Evolutionary conservation across 1,139 yeast genomes (phyloP).

Genomic region (Pichia sp.): DNA sequence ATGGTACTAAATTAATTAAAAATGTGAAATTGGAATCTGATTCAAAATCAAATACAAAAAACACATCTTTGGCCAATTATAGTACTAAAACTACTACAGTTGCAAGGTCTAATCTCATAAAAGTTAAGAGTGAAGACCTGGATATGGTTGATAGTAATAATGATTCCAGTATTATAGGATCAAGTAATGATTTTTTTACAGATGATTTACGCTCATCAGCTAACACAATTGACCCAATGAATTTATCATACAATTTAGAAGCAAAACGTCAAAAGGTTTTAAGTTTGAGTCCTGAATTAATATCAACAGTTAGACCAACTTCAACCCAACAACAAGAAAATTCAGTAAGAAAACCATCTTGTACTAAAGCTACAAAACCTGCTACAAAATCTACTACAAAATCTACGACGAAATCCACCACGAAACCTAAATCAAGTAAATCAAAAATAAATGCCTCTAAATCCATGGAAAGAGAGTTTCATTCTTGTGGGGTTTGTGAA

Average conservation of each 20-base stretch:
- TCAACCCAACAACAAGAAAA: background rate
- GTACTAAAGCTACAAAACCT: background rate
- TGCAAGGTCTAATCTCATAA: background rate
- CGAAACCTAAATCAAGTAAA: background rate
- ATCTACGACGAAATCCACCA: background rate
- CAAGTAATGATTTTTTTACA: background rate
- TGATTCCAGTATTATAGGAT: background rate
- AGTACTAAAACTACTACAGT: background rate
- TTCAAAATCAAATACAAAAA: background rate
- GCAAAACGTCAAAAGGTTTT: conserved; percentile 24
- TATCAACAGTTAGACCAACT: background rate
- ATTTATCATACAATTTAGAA: conserved; percentile 27
- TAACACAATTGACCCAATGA: conserved; percentile 31
- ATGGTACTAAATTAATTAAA: background rate
- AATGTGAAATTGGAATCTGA: conserved; percentile 1
- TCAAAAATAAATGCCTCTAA: background rate
- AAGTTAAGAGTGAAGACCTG: background rate
- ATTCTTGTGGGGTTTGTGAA: conserved; percentile 12
- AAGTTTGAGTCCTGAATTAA: conserved; percentile 1
- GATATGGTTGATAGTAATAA: background rate
- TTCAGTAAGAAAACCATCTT: background rate
- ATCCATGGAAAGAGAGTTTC: conserved; percentile 3
- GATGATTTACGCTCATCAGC: conserved; percentile 11
- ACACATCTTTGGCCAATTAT: background rate
- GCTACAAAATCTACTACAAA: background rate